Conservation (phyloP, 2,329 filamentous ascomycete species). For the Diaporthe citri region DNA sequence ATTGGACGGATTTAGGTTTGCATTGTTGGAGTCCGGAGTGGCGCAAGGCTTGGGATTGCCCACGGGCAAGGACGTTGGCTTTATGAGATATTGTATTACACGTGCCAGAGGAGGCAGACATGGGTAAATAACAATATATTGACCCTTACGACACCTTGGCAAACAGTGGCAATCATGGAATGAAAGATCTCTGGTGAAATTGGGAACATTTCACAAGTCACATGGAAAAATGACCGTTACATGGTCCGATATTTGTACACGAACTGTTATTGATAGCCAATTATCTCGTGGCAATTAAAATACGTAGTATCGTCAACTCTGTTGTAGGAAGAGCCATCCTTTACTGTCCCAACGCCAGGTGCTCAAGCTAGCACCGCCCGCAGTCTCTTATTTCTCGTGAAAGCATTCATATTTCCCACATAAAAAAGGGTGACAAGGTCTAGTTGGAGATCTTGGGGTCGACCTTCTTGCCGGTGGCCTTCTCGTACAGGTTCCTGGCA, state of each 20-base stretch:
- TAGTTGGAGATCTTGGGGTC: conserved; percentile 52
- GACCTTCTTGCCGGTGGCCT: conserved; percentile 55
- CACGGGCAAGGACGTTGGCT: neutral
- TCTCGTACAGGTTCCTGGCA: conserved; percentile 52
- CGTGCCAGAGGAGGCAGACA: neutral
- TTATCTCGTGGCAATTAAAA: neutral
- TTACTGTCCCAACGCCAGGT: neutral
- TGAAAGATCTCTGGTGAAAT: rapidly evolving
- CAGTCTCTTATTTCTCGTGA: no score
- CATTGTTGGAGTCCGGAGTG: conserved; percentile 9
- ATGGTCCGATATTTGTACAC: rapidly evolving
- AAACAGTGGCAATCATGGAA: rapidly evolving
- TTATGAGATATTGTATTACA: neutral
- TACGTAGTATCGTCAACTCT: conserved; percentile 8
- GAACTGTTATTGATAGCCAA: neutral
- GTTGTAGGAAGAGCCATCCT: neutral
- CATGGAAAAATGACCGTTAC: rapidly evolving
- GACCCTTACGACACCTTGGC: rapidly evolving
- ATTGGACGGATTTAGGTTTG: neutral
- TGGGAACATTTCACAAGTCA: neutral
- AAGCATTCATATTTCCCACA: no score
- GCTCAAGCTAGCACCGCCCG: neutral
- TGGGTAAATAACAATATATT: neutral
- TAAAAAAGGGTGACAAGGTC: neutral
- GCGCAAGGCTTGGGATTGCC: neutral